Evolutionary conservation across 2,329 filamentous ascomycete genomes (phyloP), one percentile per base, ranked within the genome.

Genomic region (Fusarium haematococcum): DNA sequence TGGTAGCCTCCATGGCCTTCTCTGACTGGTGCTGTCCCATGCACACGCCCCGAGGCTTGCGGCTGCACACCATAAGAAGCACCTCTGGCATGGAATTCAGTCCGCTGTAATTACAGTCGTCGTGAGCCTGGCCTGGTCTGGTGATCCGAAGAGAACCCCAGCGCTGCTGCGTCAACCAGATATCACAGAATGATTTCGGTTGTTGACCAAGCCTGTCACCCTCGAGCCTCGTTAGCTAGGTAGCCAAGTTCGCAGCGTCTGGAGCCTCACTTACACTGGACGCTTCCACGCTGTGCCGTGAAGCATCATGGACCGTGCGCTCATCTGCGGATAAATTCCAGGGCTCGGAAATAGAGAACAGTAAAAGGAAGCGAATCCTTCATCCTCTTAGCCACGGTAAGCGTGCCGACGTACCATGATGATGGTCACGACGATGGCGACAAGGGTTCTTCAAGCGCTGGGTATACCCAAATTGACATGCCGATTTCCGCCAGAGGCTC

Each of bases 1-100:
- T 74, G 71, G 71, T 52, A 68, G 60, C 9, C 39, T 25, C 41
- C 18, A 23, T 33, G 58, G 18, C 10, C n/a, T 48, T 48, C 39
- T 61, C 58, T 61, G 30, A 48, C 59, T 61, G 59, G 59, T 50
- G 35, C 9, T 27, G 54, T 33, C 25, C 41, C 59, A 62, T 50
- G 43, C 43, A 32, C 41, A 50, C 43, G 59, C 59, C 60, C 60
- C 30, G 20, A 52, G 20, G 32, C 43, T 63, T 41, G 60, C 59
- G 50, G 50, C 33, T 35, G 32, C 60, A 39, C 60, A 52, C 60
- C 60, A 27, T 32, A 43, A 32, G 60, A 54, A 54, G 45, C 59
- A 62, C 16, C 20, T 54, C 18, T 30, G 57, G 57, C 57, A 60
- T 43, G 37, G 37, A 45, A 43, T 54, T 25, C 43, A 62, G 59